phyloP scores from a whole-genome alignment of 495 filamentous ascomycete genomes.

The Neurospora sp. region DNA sequence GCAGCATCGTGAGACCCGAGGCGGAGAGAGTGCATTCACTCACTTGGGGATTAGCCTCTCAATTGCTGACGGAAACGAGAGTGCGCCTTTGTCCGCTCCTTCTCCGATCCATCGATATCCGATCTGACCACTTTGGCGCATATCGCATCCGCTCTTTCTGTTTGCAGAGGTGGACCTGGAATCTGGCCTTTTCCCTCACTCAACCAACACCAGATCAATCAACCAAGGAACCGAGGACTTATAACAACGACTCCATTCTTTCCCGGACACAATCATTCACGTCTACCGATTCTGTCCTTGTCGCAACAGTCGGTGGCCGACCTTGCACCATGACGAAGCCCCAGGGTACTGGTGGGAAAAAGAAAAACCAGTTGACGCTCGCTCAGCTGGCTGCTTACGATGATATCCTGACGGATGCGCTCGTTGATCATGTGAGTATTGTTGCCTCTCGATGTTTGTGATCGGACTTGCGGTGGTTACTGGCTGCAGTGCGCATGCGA shows the following conservation, averaged over 20 bases:
- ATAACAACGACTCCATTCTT: not conserved
- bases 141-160: not conserved
- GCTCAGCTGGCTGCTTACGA: constrained; percentile 86
- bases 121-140: not conserved
- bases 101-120: not conserved
- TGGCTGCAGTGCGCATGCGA: not conserved
- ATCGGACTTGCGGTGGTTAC: not conserved
- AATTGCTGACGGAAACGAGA: not conserved
- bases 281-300: not conserved
- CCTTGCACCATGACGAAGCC: constrained; percentile 12
- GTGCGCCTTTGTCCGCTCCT: not conserved
- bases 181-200: not conserved
- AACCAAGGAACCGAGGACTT: not conserved
- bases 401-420: constrained; percentile 90
- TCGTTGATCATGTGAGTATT: constrained; percentile 79
- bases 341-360: constrained; percentile 8
- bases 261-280: not conserved
- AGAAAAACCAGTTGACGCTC: constrained; percentile 68
- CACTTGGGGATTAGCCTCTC: not conserved
- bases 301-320: not conserved
- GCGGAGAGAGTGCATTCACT: not conserved
- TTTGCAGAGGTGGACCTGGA: not conserved
- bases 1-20: not conserved
- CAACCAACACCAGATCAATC: not conserved
- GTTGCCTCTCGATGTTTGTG: not conserved